Evolutionary conservation across 805 yeast species (phyloP).

Genomic region (Hanseniaspora nectarophila): DNA sequence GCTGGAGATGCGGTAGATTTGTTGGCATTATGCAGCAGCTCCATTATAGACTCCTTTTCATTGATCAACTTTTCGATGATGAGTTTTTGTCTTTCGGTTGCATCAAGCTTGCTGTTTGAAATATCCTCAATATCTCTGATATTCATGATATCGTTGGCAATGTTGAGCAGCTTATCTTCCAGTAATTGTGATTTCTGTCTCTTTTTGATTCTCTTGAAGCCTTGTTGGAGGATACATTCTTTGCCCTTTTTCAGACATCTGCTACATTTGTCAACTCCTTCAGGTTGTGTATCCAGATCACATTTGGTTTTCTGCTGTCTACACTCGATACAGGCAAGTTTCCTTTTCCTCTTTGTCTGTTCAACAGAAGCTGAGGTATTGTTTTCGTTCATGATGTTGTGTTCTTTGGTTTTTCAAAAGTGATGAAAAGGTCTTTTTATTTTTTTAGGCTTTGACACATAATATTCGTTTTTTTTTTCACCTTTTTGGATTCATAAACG

Average conservation of each 20-base stretch:
- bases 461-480: not conserved
- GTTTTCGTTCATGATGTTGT: not conserved
- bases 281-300: slow-evolving; percentile 67
- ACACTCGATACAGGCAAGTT: slow-evolving; percentile 89
- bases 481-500: no score
- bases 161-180: slow-evolving; percentile 63
- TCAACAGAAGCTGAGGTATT: not conserved
- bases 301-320: slow-evolving; percentile 90
- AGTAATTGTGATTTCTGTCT: slow-evolving; percentile 72
- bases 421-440: not conserved
- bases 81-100: slow-evolving; percentile 2
- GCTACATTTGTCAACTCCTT: slow-evolving; percentile 56
- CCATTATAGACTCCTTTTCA: slow-evolving; percentile 11
- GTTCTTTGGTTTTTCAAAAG: not conserved
- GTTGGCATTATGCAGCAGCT: slow-evolving; percentile 8
- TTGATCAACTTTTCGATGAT: slow-evolving; percentile 7
- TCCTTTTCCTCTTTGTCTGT: slow-evolving; percentile 29
- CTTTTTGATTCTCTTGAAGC: slow-evolving; percentile 80
- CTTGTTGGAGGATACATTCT: slow-evolving; percentile 61
- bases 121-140: not conserved
- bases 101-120: not conserved
- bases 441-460: no score
- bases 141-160: slow-evolving; percentile 9
- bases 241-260: slow-evolving; percentile 63
- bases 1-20: not conserved